Base-by-base conservation (phyloP, 2,329 filamentous ascomycete species). In the Exophiala sideris region DNA sequence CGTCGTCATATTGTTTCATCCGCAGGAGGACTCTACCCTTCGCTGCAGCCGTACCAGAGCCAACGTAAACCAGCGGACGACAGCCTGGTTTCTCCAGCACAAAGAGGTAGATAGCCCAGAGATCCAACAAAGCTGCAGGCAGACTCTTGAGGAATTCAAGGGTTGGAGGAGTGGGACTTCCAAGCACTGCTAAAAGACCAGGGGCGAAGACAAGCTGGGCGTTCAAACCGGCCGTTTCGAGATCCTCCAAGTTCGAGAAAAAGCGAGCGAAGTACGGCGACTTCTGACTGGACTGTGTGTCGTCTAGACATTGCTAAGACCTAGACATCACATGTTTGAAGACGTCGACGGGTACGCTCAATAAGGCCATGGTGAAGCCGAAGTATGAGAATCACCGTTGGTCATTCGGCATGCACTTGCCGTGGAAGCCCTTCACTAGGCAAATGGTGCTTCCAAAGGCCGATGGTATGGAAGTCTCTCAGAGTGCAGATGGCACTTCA, bases 121-220 rank as follows among this genome's bases (percentile, higher is more conserved):
- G 4, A 5, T 36, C 18, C 5, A 12, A 16, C 3, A 24, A n/a
- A n/a, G 36, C 11, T 10, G 24, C 11, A n/a, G 42, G 51, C 14
- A 54, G n/a, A 20, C 10, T 38, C 16, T 53, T 40, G 44, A 53
- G 50, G 21, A 50, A 53, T 8, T 32, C 16, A 4, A 53, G 18
- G n/a, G 45, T 29, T 3, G 50, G 50, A 4, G 50, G 45, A n/a
- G 14, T 12, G 8, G 44, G 11, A 40, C 6, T 12, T 33, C 50
- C 12, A 8, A 53, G 3, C 14, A 35, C 14, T 11, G 52, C 38
- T 3, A 42, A 35, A 9, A 54, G 47, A 5, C 46, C 52, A 20
- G 52, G 52, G n/a, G 52, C 47, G 35, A 54, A 54, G 9, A 21
- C 11, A 20, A 48, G 47, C n/a, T 9, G 5, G 11, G 12, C 36